These are phyloP conservation scores for Malassezia dermatis DNA, from an alignment of 1,284 basidiomycete genomes.

Conservation along the genomic window DNA sequence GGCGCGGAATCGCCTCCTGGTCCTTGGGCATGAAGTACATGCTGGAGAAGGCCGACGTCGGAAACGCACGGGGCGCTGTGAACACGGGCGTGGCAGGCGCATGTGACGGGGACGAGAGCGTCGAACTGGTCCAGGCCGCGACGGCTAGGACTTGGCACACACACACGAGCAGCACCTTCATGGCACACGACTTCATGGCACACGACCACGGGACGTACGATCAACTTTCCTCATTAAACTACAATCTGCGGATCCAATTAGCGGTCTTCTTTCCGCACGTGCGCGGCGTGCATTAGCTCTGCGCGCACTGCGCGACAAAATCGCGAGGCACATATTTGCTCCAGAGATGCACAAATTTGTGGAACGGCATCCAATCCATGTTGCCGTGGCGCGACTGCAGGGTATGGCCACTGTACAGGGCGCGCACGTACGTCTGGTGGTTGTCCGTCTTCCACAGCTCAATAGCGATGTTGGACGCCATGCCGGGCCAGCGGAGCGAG, in stretches of 20 bases:
- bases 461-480: conserved; percentile 13
- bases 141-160: background rate
- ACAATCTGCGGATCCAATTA: background rate
- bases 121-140: background rate
- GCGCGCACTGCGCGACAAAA: conserved; percentile 1
- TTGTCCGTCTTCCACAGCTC: conserved; percentile 7
- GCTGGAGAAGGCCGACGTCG: conserved; percentile 34
- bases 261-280: background rate
- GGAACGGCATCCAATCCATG: conserved; percentile 9
- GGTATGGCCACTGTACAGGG: conserved; percentile 8
- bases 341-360: background rate
- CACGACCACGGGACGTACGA: background rate
- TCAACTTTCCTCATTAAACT: background rate
- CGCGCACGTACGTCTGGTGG: background rate
- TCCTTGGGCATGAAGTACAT: conserved; percentile 23
- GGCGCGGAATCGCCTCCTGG: conserved; percentile 25
- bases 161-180: background rate
- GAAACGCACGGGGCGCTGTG: conserved; percentile 41
- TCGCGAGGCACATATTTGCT: conserved; percentile 3
- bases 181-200: conserved; percentile 1
- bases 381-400: conserved; percentile 8
- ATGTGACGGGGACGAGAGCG: background rate
- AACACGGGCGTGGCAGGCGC: conserved; percentile 13
- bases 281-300: background rate
- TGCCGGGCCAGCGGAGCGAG: conserved; percentile 13